Conservation (phyloP, 139 green algal genomes). For the Closterium sp. region DNA sequence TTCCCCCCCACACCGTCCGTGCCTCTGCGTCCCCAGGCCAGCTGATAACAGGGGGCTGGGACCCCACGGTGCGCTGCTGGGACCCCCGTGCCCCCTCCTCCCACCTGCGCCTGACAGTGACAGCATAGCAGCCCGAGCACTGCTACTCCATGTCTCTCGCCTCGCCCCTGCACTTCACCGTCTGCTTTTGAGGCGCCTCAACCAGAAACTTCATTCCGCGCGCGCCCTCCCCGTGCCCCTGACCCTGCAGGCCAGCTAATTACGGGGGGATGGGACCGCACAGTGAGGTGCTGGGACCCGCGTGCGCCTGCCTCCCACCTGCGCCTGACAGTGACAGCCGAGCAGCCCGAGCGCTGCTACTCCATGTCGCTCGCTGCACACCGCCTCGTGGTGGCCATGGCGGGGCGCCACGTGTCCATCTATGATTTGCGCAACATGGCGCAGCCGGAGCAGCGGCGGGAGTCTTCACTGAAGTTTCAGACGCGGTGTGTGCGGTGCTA, state of each 20-base stretch:
- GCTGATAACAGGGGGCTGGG: constrained; percentile 72
- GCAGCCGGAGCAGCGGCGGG: constrained; percentile 67
- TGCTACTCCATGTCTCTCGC: no score
- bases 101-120: background rate
- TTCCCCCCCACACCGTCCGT: no score
- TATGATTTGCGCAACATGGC: constrained; percentile 69
- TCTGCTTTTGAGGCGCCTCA: no score
- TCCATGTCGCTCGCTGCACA: constrained; percentile 57
- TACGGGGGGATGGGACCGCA: constrained; percentile 72
- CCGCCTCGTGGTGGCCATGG: constrained; percentile 75
- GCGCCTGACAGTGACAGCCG: background rate
- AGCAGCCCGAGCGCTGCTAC: constrained; percentile 58
- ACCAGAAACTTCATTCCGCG: no score
- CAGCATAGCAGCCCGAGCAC: background rate
- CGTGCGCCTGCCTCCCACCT: constrained; percentile 39
- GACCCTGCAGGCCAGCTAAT: constrained; percentile 61
- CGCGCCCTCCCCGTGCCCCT: no score
- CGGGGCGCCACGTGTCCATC: constrained; percentile 73
- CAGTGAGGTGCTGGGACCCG: constrained; percentile 76
- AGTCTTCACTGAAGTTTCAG: constrained; percentile 82
- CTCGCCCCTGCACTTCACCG: no score
- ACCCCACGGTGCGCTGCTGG: constrained; percentile 71
- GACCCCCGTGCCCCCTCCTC: constrained; percentile 62
- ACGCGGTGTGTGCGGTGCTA: constrained; percentile 77
- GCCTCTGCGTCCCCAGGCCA: constrained; percentile 52